Base-by-base conservation (phyloP, 768 basidiomycete species). In the Xanthoconium stramineum region DNA sequence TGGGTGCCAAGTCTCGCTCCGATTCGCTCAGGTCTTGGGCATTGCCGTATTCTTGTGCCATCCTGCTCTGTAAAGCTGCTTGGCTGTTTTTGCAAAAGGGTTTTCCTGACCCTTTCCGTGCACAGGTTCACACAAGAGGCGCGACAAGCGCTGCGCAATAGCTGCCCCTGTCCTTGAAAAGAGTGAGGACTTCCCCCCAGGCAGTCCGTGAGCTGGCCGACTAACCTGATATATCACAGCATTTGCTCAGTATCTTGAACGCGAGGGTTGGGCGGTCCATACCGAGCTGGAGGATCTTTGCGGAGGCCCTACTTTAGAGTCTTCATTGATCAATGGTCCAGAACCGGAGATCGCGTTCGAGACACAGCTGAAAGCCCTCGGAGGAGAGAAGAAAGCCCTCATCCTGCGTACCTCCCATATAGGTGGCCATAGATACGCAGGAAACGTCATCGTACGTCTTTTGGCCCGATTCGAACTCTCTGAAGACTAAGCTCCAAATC, bases 351-450 rank as follows among this genome's bases (percentile, higher is more conserved):
- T 71, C 20, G 80, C 80, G 63, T 76, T 88, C 52, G 69, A 74
- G n/a, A 61, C 66, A n/a, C 72, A 74, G 43, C 69, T 81, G 57
- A 66, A 78, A 72, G 61, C 76, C 37, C 80, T 83, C n/a, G 74
- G 75, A 17, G 70, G 72, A 35, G 76, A 81, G 24, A 86, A 84
- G 55, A 83, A 83, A 47, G 94, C 85, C 5, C 86, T 97, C 45
- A 87, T 99, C 56, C 75, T 98, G 65, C 85, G 81, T 65, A 88
- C 85, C 52, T 95, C 92, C 29, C 96, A 99, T 75, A 78, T 94
- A 42, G 95, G 96, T 20, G 94, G 95, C 3, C 96, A 98, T 76
- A 88, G 88, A 64, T 98, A 88, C 68, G 88, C 92, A 37, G 94
- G 94, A 39, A 94, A 95, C 65, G 86, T 90, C 62, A 85, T 93